Evolutionary conservation across 768 basidiomycete species (phyloP).

Genomic region (Flagelloscypha sp.): DNA sequence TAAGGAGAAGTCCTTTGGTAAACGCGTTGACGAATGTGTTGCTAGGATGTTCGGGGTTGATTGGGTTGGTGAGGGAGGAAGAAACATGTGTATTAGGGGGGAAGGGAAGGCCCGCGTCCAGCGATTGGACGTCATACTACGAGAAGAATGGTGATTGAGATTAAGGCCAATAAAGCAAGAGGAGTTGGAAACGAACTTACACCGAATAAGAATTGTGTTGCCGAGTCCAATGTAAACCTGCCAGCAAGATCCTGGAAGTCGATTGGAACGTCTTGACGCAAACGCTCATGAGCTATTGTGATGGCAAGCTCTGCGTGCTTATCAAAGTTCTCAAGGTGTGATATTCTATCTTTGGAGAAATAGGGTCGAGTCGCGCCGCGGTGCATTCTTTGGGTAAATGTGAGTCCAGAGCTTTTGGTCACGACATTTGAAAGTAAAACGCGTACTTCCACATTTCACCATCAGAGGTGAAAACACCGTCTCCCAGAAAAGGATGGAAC

Average conservation of each 20-base stretch:
- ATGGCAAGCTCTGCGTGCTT: slow-evolving; percentile 16
- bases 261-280: slow-evolving; percentile 13
- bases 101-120: slow-evolving; percentile 22
- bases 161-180: slow-evolving; percentile 62
- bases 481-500: slow-evolving; percentile 36
- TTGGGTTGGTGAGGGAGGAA: not conserved
- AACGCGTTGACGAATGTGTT: too few relatives aligned
- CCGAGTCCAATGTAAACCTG: slow-evolving; percentile 35
- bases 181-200: slow-evolving; percentile 23
- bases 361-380: slow-evolving; percentile 23
- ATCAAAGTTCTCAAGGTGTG: slow-evolving; percentile 22
- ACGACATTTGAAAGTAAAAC: not conserved
- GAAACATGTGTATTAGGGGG: slow-evolving; percentile 14
- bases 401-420: not conserved
- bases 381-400: slow-evolving; percentile 30
- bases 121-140: slow-evolving; percentile 38
- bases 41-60: not conserved
- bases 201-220: slow-evolving; percentile 15
- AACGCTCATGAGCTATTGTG: slow-evolving; percentile 10
- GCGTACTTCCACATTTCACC: slow-evolving; percentile 43
- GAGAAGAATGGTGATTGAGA: slow-evolving; percentile 58
- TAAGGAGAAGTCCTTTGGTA: too few relatives aligned
- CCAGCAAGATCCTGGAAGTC: slow-evolving; percentile 25
- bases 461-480: slow-evolving; percentile 23
- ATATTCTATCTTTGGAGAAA: slow-evolving; percentile 20